These are phyloP conservation scores for Verticillium isaacii DNA, from an alignment of 2,329 filamentous ascomycete species.

Conservation along the genomic window DNA sequence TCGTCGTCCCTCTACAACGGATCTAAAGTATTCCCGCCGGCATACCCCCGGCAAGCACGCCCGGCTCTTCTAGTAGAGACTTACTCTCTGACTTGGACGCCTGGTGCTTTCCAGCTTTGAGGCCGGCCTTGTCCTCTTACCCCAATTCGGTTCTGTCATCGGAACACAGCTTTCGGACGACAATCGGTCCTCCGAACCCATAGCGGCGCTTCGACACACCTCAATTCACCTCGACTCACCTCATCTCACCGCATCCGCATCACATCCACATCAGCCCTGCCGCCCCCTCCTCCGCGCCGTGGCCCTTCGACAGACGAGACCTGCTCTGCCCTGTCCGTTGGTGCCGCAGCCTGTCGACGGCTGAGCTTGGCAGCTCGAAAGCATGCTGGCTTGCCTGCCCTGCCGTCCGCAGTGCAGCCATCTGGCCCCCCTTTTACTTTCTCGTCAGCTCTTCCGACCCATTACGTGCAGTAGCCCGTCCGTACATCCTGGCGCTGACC, in stretches of 20 bases:
- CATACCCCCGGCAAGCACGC: not conserved
- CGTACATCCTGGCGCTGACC: constrained; percentile 5
- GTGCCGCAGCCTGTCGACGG: not conserved
- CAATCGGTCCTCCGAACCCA: not conserved
- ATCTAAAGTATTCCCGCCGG: not conserved
- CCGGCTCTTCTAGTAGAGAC: not conserved
- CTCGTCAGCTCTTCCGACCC: not conserved
- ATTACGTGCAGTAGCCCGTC: constrained; percentile 1
- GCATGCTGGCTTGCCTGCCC: not conserved
- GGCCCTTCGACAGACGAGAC: not conserved
- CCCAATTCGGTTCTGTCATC: not conserved
- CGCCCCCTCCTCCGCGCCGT: not conserved
- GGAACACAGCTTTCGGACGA: not conserved
- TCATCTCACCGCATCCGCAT: not conserved
- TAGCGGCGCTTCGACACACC: not conserved
- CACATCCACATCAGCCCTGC: constrained; percentile 1
- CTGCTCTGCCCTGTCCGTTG: not conserved
- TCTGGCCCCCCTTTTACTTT: not conserved
- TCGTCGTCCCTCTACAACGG: not conserved
- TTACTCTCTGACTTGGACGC: not conserved
- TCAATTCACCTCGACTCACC: not conserved
- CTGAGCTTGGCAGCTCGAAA: not conserved
- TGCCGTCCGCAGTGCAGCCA: not conserved
- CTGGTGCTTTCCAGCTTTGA: not conserved
- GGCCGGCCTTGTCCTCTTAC: not conserved